These are phyloP conservation scores for Stagonosporopsis vannaccii DNA, from an alignment of 2,329 filamentous ascomycete species.

Conservation along the genomic window DNA sequence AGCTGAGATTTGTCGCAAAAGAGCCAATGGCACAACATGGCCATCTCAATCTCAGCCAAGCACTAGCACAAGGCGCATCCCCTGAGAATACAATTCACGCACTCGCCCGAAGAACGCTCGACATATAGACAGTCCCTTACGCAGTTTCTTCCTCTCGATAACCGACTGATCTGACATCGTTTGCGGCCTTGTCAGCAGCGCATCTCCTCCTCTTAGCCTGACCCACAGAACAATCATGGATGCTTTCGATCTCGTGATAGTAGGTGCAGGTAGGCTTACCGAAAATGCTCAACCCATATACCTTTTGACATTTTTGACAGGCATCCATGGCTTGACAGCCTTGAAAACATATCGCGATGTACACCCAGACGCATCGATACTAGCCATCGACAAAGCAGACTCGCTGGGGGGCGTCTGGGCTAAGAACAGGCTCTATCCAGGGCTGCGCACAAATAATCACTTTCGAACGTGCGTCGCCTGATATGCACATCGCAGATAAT, in stretches of 20 bases:
- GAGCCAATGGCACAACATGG: background rate
- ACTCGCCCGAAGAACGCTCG: background rate
- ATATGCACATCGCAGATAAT: too few species aligned
- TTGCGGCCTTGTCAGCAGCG: background rate
- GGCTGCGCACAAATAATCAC: constrained; percentile 55
- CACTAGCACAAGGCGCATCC: background rate
- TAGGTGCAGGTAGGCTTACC: constrained; percentile 35
- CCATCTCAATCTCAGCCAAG: background rate
- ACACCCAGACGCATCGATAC: constrained; percentile 52
- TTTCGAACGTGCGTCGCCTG: constrained; percentile 43
- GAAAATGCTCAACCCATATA: background rate
- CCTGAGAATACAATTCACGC: background rate
- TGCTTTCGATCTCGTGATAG: constrained; percentile 35
- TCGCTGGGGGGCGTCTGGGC: constrained; percentile 56
- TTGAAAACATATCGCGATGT: constrained; percentile 58
- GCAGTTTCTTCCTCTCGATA: background rate
- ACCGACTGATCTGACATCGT: background rate
- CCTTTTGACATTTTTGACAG: constrained; percentile 15
- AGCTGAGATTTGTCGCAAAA: background rate
- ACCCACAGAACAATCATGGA: background rate
- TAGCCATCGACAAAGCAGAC: constrained; percentile 53
- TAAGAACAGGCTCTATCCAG: constrained; percentile 53
- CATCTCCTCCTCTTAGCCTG: background rate
- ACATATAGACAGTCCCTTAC: background rate
- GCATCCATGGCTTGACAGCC: constrained; percentile 54